Evolutionary conservation across 1,284 basidiomycete species (phyloP).

Genomic region (Cryptococcus sp.): DNA sequence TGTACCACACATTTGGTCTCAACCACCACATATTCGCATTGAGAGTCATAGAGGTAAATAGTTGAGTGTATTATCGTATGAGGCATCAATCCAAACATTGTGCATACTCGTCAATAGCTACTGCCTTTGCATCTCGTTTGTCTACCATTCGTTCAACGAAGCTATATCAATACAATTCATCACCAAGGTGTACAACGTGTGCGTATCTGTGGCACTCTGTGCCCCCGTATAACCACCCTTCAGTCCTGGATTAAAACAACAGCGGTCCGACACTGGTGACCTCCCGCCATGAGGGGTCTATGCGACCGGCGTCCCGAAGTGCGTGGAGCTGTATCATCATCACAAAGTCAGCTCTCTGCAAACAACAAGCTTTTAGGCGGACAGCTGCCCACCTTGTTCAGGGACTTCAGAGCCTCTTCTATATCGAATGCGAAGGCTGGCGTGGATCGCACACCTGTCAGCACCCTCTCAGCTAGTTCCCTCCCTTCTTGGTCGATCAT

Average conservation of each 20-base stretch:
- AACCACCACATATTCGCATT: too few relatives aligned
- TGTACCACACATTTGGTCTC: too few relatives aligned
- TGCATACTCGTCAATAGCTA: neutral
- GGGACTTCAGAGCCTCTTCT: slow-evolving; percentile 14
- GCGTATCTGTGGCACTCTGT: too few relatives aligned
- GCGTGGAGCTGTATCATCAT: slow-evolving; percentile 5
- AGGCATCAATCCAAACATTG: neutral
- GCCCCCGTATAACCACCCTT: too few relatives aligned
- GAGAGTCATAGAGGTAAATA: neutral
- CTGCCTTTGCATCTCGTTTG: neutral
- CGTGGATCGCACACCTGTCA: slow-evolving; percentile 6
- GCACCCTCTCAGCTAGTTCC: slow-evolving; percentile 1
- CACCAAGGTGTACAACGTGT: too few relatives aligned
- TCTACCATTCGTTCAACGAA: neutral
- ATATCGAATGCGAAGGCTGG: slow-evolving; percentile 15
- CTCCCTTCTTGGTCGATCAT: slow-evolving; percentile 10
- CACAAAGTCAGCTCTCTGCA: neutral
- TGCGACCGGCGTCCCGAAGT: slow-evolving; percentile 8
- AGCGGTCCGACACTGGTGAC: slow-evolving; percentile 10
- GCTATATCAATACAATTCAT: slow-evolving; percentile 1
- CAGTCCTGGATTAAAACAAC: slow-evolving; percentile 1
- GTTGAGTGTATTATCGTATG: neutral
- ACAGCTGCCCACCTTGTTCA: slow-evolving; percentile 13
- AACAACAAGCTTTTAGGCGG: neutral
- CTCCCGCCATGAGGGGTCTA: slow-evolving; percentile 13